Evolutionary conservation across 1,139 yeast species (phyloP).

Genomic region (Hansenula anomala): DNA sequence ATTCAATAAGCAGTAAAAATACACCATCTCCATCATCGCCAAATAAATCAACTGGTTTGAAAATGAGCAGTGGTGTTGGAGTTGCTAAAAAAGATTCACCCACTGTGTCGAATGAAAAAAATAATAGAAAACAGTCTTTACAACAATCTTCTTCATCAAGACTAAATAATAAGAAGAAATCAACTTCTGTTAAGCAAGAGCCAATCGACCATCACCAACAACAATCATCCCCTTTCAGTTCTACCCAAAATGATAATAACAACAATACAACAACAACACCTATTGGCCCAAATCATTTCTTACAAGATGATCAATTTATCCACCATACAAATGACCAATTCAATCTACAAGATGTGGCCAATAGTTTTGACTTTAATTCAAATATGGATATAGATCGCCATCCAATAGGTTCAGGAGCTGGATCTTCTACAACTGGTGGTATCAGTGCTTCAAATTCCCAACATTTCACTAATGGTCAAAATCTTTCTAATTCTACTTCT

Average conservation of each 20-base stretch:
- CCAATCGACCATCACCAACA: no score
- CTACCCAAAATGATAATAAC: no score
- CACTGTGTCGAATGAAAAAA: neutral
- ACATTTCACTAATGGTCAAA: neutral
- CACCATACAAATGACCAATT: neutral
- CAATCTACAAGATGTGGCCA: neutral
- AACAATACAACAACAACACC: no score
- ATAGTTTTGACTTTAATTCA: slow-evolving; percentile 1
- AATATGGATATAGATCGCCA: neutral
- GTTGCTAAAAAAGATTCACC: neutral
- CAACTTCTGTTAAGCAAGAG: no score
- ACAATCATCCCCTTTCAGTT: neutral
- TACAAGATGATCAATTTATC: slow-evolving; percentile 1
- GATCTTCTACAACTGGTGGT: no score
- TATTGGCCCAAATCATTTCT: no score
- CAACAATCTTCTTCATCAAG: no score
- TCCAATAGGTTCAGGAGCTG: no score
- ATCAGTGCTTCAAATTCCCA: neutral
- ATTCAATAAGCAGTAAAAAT: neutral
- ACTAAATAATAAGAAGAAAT: no score
- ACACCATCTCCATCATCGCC: slow-evolving; percentile 4
- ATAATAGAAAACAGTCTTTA: no score
- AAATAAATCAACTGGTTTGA: slow-evolving; percentile 1
- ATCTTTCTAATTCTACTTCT: no score
- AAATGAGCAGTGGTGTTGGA: neutral